A percentile compares a stretch with the other conserved stretches of the same genome.
Conservation (phyloP, 495 filamentous ascomycete species). For the Achaetomiella virescens region DNA sequence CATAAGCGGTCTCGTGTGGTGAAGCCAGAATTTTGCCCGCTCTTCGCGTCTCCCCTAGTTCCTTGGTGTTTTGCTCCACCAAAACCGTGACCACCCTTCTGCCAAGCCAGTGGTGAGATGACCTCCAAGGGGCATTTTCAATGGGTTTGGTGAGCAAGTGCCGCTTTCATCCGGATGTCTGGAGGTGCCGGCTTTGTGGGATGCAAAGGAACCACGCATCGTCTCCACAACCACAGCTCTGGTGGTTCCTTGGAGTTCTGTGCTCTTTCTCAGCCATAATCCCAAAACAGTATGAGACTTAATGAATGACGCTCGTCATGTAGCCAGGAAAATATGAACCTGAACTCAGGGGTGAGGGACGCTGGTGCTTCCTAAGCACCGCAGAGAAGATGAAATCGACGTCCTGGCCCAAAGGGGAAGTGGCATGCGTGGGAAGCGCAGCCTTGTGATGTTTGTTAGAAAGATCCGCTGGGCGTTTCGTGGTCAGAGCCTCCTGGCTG, state of each 20-base stretch:
- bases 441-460: slow-evolving; percentile 2
- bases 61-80: slow-evolving; percentile 7
- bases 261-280: background rate
- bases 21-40: slow-evolving; percentile 6
- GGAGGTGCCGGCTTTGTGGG: background rate
- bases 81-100: background rate
- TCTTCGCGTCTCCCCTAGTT: background rate
- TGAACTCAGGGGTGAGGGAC: background rate
- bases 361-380: background rate
- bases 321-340: background rate
- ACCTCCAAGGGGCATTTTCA: background rate
- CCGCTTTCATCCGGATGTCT: background rate
- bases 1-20: slow-evolving; percentile 1
- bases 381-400: background rate
- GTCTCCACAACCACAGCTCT: background rate
- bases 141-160: background rate
- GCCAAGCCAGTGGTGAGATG: background rate
- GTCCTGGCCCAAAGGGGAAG: background rate
- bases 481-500: background rate
- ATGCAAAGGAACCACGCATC: background rate
- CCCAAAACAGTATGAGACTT: background rate
- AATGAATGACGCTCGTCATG: slow-evolving; percentile 7
- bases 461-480: background rate
- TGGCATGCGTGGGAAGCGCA: background rate
- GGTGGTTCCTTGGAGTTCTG: background rate